These are phyloP conservation scores for Cystobasidiaceae sp. DNA, from an alignment of 1,284 basidiomycete species.

Conservation along the genomic window DNA sequence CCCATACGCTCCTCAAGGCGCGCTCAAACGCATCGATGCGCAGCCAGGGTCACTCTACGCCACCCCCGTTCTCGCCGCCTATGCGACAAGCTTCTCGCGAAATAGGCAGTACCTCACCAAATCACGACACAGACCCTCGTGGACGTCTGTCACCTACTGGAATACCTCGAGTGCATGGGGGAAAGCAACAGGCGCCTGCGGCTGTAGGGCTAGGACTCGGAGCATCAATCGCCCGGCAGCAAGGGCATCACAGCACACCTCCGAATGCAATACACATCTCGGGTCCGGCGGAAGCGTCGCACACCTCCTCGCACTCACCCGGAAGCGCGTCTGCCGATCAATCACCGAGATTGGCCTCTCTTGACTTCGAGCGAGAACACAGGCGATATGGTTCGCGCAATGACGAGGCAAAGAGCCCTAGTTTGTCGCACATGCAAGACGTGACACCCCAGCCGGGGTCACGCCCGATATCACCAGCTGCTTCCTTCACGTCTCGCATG, in stretches of 20 bases:
- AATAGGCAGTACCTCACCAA: background rate
- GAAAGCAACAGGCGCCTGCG: too few species aligned
- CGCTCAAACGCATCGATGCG: slow-evolving; percentile 2
- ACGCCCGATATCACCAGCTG: background rate
- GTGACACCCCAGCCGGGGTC: background rate
- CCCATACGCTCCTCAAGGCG: background rate
- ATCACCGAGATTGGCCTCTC: slow-evolving; percentile 1
- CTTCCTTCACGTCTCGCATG: background rate
- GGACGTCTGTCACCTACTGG: too few species aligned
- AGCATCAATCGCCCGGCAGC: too few species aligned
- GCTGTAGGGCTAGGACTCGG: too few species aligned
- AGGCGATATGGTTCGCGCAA: background rate
- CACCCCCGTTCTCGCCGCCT: slow-evolving; percentile 3
- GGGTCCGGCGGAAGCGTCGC: too few species aligned
- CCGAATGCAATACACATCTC: background rate
- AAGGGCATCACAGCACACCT: too few species aligned
- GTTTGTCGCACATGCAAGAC: background rate
- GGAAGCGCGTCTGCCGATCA: background rate
- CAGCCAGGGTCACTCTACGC: background rate
- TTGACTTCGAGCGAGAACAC: background rate
- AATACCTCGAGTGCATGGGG: too few species aligned
- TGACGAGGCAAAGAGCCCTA: background rate
- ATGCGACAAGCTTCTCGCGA: slow-evolving; percentile 3
- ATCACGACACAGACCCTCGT: background rate
- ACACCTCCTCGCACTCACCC: background rate